A percentile compares a stretch with the other conserved stretches of the same genome.
Conservation (phyloP, 805 yeast genomes). For the Kodamaea neixiangensis region DNA sequence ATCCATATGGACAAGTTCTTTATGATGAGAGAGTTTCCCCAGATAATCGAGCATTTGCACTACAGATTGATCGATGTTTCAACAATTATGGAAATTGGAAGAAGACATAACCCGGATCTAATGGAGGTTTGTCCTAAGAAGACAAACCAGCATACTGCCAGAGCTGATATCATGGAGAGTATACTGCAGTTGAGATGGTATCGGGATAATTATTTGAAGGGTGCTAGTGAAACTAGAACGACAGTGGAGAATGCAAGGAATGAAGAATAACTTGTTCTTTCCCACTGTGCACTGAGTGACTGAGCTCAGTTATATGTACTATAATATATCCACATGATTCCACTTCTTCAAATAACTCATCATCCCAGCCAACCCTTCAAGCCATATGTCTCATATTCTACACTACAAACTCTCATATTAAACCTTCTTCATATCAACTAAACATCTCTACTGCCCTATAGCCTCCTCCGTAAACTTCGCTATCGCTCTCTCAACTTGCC, state of each 20-base stretch:
- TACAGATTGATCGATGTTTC: slow-evolving; percentile 91
- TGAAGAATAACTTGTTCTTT: too few relatives aligned
- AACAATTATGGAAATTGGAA: slow-evolving; percentile 76
- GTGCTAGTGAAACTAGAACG: slow-evolving; percentile 18
- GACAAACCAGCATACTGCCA: slow-evolving; percentile 78
- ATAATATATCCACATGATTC: too few relatives aligned
- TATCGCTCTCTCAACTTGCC: slow-evolving; percentile 24
- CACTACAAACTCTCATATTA: too few relatives aligned
- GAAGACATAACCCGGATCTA: slow-evolving; percentile 71
- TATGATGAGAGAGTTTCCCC: slow-evolving; percentile 81
- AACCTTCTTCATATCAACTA: too few relatives aligned
- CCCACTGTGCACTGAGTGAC: too few relatives aligned
- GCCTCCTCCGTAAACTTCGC: slow-evolving; percentile 27
- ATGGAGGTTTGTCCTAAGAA: slow-evolving; percentile 63
- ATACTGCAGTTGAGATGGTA: slow-evolving; percentile 82
- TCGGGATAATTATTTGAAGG: slow-evolving; percentile 59
- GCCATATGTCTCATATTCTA: too few relatives aligned
- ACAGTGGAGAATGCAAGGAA: neutral
- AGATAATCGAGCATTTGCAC: slow-evolving; percentile 56
- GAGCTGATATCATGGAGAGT: slow-evolving; percentile 84
- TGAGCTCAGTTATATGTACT: too few relatives aligned
- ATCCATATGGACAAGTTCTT: slow-evolving; percentile 90
- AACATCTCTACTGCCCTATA: slow-evolving; percentile 19
- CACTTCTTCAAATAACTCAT: too few relatives aligned
- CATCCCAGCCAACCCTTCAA: too few relatives aligned